phyloP scores from a whole-genome alignment of 257 asterid genomes.

The Knoxia roxburghii region DNA sequence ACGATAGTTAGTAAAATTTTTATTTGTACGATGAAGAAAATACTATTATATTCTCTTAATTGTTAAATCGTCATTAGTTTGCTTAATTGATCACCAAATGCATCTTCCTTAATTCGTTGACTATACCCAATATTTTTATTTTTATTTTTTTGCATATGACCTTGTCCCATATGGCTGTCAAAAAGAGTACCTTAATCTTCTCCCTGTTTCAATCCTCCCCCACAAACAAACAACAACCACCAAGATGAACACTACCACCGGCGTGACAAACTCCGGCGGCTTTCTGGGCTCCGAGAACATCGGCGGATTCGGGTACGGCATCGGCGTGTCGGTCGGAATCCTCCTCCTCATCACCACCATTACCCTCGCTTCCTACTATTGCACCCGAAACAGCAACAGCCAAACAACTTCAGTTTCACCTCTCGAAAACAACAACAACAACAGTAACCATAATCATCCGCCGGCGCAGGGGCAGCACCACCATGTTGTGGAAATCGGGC shows the following conservation, averaged over 20 bases:
- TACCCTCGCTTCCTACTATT: conserved; percentile 69
- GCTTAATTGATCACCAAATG: conserved; percentile 17
- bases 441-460: too few species aligned
- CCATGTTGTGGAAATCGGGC: conserved; percentile 39
- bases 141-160: conserved; percentile 2
- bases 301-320: conserved; percentile 82
- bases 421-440: background rate
- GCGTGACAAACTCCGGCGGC: conserved; percentile 31
- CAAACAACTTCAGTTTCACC: conserved; percentile 18
- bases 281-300: conserved; percentile 44
- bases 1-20: too few species aligned
- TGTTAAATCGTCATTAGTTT: too few species aligned
- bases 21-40: too few species aligned
- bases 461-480: background rate
- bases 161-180: conserved; percentile 38
- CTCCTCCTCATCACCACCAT: conserved; percentile 80
- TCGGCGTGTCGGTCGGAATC: conserved; percentile 75
- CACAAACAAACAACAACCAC: background rate
- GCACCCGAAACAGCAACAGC: conserved; percentile 40
- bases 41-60: too few species aligned
- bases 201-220: background rate
- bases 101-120: conserved; percentile 34
- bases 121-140: conserved; percentile 17
- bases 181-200: conserved; percentile 7
- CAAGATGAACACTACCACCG: conserved; percentile 36